Conservation (phyloP, 2,329 filamentous ascomycete species). For the Colletotrichum gloeosporioides region DNA sequence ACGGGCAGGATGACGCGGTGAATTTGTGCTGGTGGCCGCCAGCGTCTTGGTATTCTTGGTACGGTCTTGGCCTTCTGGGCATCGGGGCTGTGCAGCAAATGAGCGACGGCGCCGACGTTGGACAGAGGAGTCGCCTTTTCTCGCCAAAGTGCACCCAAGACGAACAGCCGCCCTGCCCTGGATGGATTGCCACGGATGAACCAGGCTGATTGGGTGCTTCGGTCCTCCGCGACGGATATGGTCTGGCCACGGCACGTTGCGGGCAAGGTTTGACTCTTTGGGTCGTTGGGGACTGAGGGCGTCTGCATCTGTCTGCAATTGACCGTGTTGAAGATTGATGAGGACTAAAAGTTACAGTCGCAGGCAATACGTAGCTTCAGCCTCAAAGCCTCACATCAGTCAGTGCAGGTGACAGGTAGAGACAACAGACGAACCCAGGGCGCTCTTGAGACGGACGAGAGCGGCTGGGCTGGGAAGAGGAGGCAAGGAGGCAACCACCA, state of each 20-base stretch:
- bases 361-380: neutral
- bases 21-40: slow-evolving; percentile 20
- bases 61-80: slow-evolving; percentile 24
- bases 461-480: neutral
- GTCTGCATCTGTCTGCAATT: neutral
- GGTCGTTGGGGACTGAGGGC: neutral
- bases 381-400: neutral
- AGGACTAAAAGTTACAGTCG: neutral
- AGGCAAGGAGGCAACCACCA: neutral
- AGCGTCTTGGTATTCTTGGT: slow-evolving; percentile 25
- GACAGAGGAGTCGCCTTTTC: neutral
- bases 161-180: neutral
- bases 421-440: neutral
- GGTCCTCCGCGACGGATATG: neutral
- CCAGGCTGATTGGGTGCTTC: neutral
- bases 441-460: neutral
- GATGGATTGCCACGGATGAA: neutral
- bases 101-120: slow-evolving; percentile 1
- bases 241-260: neutral
- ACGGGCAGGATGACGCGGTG: slow-evolving; percentile 20
- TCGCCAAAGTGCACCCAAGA: neutral
- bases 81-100: slow-evolving; percentile 25
- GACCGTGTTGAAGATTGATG: neutral
- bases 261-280: neutral
- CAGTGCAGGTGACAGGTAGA: neutral